Conservation (phyloP, 768 basidiomycete species). For the Royoungia palumana region DNA sequence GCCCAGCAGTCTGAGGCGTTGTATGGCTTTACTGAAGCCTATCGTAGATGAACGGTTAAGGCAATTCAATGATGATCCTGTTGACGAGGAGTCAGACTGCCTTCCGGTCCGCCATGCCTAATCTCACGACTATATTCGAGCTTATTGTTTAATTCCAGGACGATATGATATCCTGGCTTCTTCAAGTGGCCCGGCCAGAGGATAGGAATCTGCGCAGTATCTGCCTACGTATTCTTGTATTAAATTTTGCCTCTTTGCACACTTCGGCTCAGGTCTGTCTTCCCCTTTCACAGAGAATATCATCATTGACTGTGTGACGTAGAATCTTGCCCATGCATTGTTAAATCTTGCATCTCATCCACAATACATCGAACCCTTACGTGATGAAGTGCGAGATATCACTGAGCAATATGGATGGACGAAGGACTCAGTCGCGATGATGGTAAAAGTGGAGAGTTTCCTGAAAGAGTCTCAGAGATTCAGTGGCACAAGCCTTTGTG, state of each 20-base stretch:
- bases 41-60: constrained; percentile 33
- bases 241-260: constrained; percentile 40
- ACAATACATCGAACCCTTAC: constrained; percentile 36
- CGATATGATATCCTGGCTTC: constrained; percentile 42
- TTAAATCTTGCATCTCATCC: constrained; percentile 40
- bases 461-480: constrained; percentile 40
- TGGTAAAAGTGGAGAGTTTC: constrained; percentile 43
- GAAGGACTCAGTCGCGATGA: constrained; percentile 30
- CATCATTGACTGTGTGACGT: constrained; percentile 5
- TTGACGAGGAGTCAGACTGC: constrained; percentile 17
- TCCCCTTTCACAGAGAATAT: background rate
- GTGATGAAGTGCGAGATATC: constrained; percentile 37
- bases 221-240: constrained; percentile 33
- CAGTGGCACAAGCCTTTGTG: constrained; percentile 33
- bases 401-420: constrained; percentile 32
- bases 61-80: constrained; percentile 24
- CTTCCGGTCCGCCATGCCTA: constrained; percentile 31
- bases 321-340: constrained; percentile 38
- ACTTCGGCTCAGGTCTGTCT: constrained; percentile 31
- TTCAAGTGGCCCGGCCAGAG: constrained; percentile 30
- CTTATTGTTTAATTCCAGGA: constrained; percentile 24
- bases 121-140: constrained; percentile 1
- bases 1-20: constrained; percentile 27
- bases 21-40: constrained; percentile 30
- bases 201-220: constrained; percentile 28